Evolutionary conservation across 164 flowering plant species (phyloP).

Genomic region (Tinospora cordifolia): DNA sequence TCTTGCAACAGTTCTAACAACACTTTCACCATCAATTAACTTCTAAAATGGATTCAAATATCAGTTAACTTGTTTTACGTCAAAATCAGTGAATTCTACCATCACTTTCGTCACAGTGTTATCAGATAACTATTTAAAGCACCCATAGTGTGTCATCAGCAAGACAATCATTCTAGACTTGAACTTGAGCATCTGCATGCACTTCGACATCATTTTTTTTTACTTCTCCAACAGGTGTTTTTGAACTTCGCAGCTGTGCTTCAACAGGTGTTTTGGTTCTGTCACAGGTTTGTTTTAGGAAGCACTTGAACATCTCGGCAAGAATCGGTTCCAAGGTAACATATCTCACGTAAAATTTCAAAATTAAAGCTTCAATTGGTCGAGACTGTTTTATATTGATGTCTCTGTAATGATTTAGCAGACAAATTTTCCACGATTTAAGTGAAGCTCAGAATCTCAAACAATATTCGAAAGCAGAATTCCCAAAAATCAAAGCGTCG

Average conservation of each 20-base stretch:
- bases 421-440: slow-evolving; percentile 39
- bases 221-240: not conserved
- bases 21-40: no score
- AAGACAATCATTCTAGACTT: not conserved
- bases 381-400: slow-evolving; percentile 55
- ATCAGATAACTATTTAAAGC: no score
- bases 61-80: no score
- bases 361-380: slow-evolving; percentile 54
- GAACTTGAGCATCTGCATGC: no score
- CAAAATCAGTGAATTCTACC: no score
- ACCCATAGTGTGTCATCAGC: not conserved
- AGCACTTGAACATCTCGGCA: slow-evolving; percentile 62
- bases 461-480: slow-evolving; percentile 44
- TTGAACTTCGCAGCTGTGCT: slow-evolving; percentile 3
- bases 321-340: slow-evolving; percentile 71
- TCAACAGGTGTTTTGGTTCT: slow-evolving; percentile 51
- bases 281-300: slow-evolving; percentile 42
- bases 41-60: no score
- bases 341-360: slow-evolving; percentile 51
- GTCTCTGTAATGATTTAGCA: slow-evolving; percentile 66
- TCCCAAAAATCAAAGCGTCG: slow-evolving; percentile 34
- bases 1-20: no score
- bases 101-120: no score
- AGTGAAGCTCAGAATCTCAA: slow-evolving; percentile 45
- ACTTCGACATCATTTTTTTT: no score